Evolutionary conservation across 352 stramenopile genomes (phyloP).

Genomic region (Thraustotheca clavata): DNA sequence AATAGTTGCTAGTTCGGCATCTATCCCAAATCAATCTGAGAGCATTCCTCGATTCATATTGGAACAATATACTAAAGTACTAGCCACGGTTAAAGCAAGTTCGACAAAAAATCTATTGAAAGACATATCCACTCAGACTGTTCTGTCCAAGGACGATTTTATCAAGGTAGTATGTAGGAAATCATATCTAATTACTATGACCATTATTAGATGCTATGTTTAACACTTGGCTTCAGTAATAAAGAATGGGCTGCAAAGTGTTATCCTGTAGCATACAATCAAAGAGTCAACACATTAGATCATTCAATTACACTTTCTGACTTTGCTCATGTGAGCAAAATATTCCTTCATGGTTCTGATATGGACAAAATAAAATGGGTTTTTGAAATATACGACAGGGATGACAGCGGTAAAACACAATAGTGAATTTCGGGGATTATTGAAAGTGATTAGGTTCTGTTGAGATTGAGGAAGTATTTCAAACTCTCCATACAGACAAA

Average conservation of each 20-base stretch:
- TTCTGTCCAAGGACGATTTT: slow-evolving; percentile 8
- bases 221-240: background rate
- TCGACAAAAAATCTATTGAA: background rate
- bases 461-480: slow-evolving; percentile 16
- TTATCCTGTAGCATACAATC: background rate
- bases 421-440: background rate
- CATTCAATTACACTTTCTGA: background rate
- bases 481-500: slow-evolving; percentile 10
- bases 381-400: slow-evolving; percentile 15
- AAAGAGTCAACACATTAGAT: background rate
- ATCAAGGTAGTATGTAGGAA: background rate
- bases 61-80: background rate
- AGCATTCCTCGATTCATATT: background rate
- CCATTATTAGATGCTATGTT: background rate
- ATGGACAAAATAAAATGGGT: slow-evolving; percentile 8
- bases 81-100: background rate
- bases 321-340: background rate
- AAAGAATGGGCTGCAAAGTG: slow-evolving; percentile 10
- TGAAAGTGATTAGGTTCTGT: background rate
- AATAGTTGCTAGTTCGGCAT: too few relatives aligned
- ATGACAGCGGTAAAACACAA: background rate
- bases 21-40: too few relatives aligned
- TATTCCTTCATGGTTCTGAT: slow-evolving; percentile 5
- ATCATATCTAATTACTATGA: background rate
- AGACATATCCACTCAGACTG: background rate